Percentiles rank a stretch among this genome's conserved stretches.
Evolutionary conservation across 83 land plant species (phyloP).

Genomic region (Isoetes engelmannii): DNA sequence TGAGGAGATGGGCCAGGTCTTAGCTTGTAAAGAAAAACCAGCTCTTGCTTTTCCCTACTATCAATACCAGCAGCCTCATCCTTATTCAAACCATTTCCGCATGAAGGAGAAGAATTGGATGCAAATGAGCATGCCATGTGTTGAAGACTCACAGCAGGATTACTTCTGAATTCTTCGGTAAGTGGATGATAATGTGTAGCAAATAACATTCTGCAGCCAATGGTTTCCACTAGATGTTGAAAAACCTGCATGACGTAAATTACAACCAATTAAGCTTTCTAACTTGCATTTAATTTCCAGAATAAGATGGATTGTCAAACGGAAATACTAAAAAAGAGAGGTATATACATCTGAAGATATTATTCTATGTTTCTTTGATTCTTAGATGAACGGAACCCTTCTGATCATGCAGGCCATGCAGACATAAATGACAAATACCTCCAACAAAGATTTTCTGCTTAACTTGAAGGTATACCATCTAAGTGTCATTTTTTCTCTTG

Average conservation of each 20-base stretch:
- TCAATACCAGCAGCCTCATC: conserved; percentile 15
- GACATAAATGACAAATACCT: neutral
- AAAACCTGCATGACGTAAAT: conserved; percentile 50
- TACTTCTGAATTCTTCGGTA: conserved; percentile 73
- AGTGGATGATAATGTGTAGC: conserved; percentile 94
- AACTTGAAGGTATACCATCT: neutral
- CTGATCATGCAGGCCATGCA: neutral
- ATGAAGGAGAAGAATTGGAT: neutral
- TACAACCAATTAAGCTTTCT: neutral
- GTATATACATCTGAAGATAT: neutral
- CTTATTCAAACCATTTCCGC: neutral
- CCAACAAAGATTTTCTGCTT: neutral
- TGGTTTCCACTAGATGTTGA: conserved; percentile 73
- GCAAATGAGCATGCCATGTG: conserved; percentile 79
- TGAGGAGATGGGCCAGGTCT: conserved; percentile 64
- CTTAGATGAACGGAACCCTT: neutral
- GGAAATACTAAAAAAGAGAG: no score
- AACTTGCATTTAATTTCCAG: no score
- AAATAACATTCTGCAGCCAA: conserved; percentile 73
- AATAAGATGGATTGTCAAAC: no score
- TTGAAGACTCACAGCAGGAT: conserved; percentile 59
- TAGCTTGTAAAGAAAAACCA: conserved; percentile 72
- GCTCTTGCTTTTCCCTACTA: conserved; percentile 11
- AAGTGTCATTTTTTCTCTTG: neutral
- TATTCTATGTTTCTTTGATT: neutral